Evolutionary conservation across 2,329 filamentous ascomycete genomes (phyloP), one percentile per base, ranked within the genome.

Genomic region (Coniochaeta prunicola): DNA sequence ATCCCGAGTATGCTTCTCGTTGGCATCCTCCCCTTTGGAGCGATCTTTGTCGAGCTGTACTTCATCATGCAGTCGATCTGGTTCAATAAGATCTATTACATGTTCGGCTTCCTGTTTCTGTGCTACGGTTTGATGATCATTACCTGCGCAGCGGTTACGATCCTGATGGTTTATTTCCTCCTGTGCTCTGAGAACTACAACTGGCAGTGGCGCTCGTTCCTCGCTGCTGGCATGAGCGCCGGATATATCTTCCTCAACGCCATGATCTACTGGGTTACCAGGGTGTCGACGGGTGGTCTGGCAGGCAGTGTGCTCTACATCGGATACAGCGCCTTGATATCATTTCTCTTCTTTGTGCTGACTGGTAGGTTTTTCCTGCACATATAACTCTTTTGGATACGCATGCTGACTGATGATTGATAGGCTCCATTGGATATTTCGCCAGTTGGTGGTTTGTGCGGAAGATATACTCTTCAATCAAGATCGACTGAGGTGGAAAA

Each of bases 41-140:
- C 94, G 62, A 97, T 99, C 70, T 97, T 97, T 65, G 92, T 97
- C 53, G 94, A 99, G 77, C 86, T 99, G 2, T 97, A 96, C 81
- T 97, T 97, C 76, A 97, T 99, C 78, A 96, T 99, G 91, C 96
- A 88, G 76, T 96, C 91, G 28, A 93, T 99, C 71, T 99, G 94
- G 94, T 96, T 96, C 75, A 93, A 88, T 78, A 91, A 94, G 75
- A 94, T 99, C 65, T 99, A 99, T 81, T 99, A 99, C 82, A 99
- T 99, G 94, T 99, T 99, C 68, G 94, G 94, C 24, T 99, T 99
- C 81, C 79, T 99, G 36, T 99, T 99, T 80, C 83, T 99, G 59
- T 97, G 92, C 80, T 99, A 96, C 70, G 92, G 90, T 12, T 83
- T 99, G 56, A 97, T 99, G 92, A 91, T 97, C 66, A 89, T 96